A percentile compares a stretch with the other conserved stretches of the same genome.
Conservation (phyloP, 2,329 filamentous ascomycete genomes). For the Monilinia fructigena region DNA sequence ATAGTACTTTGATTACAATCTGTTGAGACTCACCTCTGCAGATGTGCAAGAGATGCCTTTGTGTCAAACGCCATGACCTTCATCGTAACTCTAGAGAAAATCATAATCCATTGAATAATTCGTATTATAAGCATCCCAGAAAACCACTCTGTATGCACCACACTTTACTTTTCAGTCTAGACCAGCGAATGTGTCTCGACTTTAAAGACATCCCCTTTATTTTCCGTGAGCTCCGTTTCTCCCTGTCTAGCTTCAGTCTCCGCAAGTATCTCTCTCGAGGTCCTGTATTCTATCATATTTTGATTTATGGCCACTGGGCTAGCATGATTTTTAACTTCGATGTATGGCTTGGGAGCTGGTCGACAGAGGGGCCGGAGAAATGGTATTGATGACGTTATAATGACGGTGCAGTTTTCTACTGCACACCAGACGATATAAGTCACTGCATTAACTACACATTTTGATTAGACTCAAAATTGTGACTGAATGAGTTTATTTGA, state of each 20-base stretch:
- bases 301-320: neutral
- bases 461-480: neutral
- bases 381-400: constrained; percentile 19
- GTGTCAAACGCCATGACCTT: neutral
- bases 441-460: neutral
- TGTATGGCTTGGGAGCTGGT: constrained; percentile 6
- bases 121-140: neutral
- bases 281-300: neutral
- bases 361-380: constrained; percentile 16
- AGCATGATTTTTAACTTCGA: constrained; percentile 7
- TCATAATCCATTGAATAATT: neutral
- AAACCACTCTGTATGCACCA: neutral
- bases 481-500: neutral
- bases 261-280: neutral
- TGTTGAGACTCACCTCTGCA: neutral
- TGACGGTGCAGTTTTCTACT: constrained; percentile 19
- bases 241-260: neutral
- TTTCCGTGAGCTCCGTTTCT: neutral
- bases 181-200: neutral
- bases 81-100: neutral
- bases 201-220: neutral
- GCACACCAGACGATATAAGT: constrained; percentile 12
- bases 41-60: neutral
- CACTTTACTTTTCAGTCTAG: neutral
- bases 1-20: neutral